Evolutionary conservation across 306 rosid species (phyloP), one percentile per base, ranked within the genome.

Genomic region (Trifolium pratense): DNA sequence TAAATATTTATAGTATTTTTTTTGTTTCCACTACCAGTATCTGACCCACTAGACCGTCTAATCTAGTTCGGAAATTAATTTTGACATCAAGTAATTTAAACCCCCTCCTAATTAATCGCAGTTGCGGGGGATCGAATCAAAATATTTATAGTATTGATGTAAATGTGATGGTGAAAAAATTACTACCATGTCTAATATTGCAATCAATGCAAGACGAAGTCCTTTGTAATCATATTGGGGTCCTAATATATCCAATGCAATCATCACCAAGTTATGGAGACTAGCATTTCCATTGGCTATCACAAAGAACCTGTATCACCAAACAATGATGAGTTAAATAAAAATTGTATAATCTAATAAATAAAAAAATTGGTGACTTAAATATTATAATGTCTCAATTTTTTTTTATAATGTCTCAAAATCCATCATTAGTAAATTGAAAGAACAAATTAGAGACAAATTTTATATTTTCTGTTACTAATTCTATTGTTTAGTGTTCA

Each of bases 181-280:
- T 9, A 15, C 20, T 84, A 94, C 98, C 98, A 88, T 75, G 83
- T 94, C 98, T 71, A 91, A 68, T 78, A 94, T 87, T 66, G 97
- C 92, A 77, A 88, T 74, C 43, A 81, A 63, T 37, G 87, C 89
- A 58, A 89, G 85, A 55, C 89, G 79, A 57, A 88, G 87, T 61
- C 95, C 91, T 59, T 84, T 84, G 77, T 77, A 82, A 68, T 86
- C 89, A 59, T 86, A 53, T 15, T 69, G 81, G 52, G 75, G 76
- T 43, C 92, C 88, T n/a, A 86, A 80, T 9, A 88, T 5, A 1
- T 88, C 87, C 56, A 84, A 20, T 61, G 78, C 71, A 55, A 91
- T 87, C 89, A 91, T 87, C 80, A 79, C n/a, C 88, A 84, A 81
- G 74, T 82, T 89, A 83, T 94, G 99, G 17, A 94, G 23, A 74